Base-by-base conservation (phyloP, 345 rosid species). In the Syzygium aqueum region DNA sequence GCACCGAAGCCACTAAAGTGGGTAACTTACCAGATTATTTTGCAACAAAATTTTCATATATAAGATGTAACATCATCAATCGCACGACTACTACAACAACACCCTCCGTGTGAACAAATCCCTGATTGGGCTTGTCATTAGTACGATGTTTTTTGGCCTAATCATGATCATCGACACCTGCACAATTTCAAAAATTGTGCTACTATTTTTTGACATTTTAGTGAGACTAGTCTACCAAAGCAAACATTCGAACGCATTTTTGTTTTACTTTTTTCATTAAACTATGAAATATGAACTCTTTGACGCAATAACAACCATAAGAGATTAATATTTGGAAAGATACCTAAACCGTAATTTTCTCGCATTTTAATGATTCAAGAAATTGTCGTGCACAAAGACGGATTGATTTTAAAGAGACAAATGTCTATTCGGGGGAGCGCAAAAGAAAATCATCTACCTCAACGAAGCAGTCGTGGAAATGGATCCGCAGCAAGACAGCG, bases 401-500 rank as follows among this genome's bases (percentile, higher is more conserved):
- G 19, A 6, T 14, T n/a, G 73, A 61, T 61, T n/a, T 8, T 17
- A 13, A 67, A 67, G 46, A 33, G 14, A 67, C 80, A 19, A 9
- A 9, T 40, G 46, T 19, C 5, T 19, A 73, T 73, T 19, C 49
- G 21, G 14, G 80, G 80, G 4, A 73, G 27, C 27, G 49, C 7
- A 53, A 51, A 33, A 6, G 57, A 52, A 84, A 16, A 57, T 43
- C 86, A 11, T 84, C 10, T 13, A 88, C 90, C 96, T 96, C 93
- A 15, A 95, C 97, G 85, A 97, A 97, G 90, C 98, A 96, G 87
- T 96, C 97, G 27, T 94, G 99, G 90, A 96, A 96, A 67, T 93
- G 95, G 84, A 96, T 95, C 53, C 98, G 89, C 56, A 96, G 94
- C 89, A 95, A 89, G 53, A 91, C 82, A 4, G 98, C 90, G 85